Evolutionary conservation across 2,329 filamentous ascomycete genomes (phyloP).

Genomic region (Geosmithia putterillii): DNA sequence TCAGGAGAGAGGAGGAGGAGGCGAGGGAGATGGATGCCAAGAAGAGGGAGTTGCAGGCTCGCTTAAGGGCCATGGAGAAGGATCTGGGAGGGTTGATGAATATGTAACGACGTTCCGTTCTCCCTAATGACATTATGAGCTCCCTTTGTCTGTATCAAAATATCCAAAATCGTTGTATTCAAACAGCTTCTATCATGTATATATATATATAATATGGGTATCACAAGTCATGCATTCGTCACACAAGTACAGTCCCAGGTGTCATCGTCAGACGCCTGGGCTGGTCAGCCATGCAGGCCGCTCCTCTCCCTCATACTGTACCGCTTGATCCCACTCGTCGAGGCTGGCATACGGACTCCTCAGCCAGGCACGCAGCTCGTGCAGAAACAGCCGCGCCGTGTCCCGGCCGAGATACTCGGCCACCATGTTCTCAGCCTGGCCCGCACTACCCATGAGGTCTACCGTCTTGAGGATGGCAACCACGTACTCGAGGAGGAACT

Average conservation of each 20-base stretch:
- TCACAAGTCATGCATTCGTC: no score
- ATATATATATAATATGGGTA: neutral
- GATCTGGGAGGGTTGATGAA: constrained; percentile 41
- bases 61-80: constrained; percentile 40
- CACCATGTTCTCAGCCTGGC: constrained; percentile 69
- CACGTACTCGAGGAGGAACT: constrained; percentile 79
- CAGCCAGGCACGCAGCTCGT: constrained; percentile 75
- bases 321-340: constrained; percentile 66
- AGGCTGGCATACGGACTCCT: constrained; percentile 65
- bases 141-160: neutral
- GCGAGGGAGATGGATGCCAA: constrained; percentile 41
- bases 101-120: constrained; percentile 24
- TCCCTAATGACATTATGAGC: neutral
- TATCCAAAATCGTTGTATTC: no score
- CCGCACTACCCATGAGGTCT: constrained; percentile 66
- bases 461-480: constrained; percentile 72
- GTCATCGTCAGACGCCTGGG: neutral
- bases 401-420: constrained; percentile 66
- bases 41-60: constrained; percentile 37
- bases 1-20: constrained; percentile 57
- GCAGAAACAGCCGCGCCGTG: constrained; percentile 64
- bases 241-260: no score
- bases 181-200: neutral
- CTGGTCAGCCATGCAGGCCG: neutral
- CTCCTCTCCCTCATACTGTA: constrained; percentile 48